Base-by-base conservation (phyloP, 306 rosid species). In the Fragaria ananassa region DNA sequence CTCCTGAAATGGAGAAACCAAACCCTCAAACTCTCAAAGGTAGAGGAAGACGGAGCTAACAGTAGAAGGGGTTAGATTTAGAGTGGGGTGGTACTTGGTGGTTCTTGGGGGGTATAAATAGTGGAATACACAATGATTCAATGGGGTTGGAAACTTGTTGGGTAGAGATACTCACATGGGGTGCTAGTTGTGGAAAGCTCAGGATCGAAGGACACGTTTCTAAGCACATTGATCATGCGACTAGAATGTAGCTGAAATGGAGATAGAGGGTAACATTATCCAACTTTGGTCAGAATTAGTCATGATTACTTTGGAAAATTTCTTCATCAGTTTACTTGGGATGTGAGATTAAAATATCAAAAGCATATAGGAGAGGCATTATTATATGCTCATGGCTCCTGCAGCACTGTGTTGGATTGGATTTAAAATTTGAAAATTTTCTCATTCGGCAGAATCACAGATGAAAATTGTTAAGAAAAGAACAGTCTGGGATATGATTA, bases 81-180 rank as follows among this genome's bases (percentile, higher is more conserved):
- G 21, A 58, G 77, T 58, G 77, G 49, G 69, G 56, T 49, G 31
- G 69, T 74, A 27, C 57, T 58, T 44, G 57, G 50, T 34, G 21
- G 2, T 15, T 60, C 25, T 10, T 27, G 69, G 45, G 68, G 58
- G 45, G 70, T 74, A 74, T 74, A 74, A 60, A 45, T 74, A 74
- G 45, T 5, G 61, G 57, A 60, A 73, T 17, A 29, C 50, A 12
- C 44, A 68, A 44, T 10, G 53, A 66, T 66, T 66, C 71, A 39
- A 56, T 5, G 39, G 6, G 12, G 25, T 15, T 6, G 73, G 0
- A 49, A 14, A 14, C 45, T 37, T 14, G 41, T 39, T 56, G 76
- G 64, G 50, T 12, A 23, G 11, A 53, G 1, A 25, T 0, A 1
- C 57, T 44, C 77, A 60, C 45, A 60, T 37, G 35, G 46, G 45